Base-by-base conservation (phyloP, 1,139 yeast species). In the Hansenula sp. region DNA sequence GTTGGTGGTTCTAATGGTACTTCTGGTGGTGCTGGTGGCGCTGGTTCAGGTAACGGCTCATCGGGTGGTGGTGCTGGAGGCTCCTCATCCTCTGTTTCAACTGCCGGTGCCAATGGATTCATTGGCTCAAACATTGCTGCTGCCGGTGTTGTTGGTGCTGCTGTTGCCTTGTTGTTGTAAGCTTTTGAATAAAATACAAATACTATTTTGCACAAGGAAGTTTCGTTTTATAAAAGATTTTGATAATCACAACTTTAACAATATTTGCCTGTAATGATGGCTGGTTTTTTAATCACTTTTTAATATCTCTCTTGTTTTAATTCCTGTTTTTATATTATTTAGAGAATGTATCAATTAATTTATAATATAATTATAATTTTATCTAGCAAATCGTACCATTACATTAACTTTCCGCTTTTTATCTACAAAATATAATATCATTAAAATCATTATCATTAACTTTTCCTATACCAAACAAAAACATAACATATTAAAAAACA, bases 121-220 rank as follows among this genome's bases (percentile, higher is more conserved):
- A n/a, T n/a, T n/a, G n/a, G n/a, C n/a, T n/a, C n/a, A n/a, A n/a
- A n/a, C n/a, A n/a, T n/a, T n/a, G 21, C 28, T n/a, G 16, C 46
- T 38, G 53, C 50, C 38, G 48, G 47, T 32, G 55, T 45, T 37
- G 47, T 42, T 42, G 59, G 54, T 42, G 54, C 47, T 38, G 47
- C 41, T 25, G 53, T 45, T 49, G 59, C 57, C 17, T 41, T 53
- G n/a, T 34, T 55, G 42, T 36, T 55, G 29, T 48, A 32, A 41
- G 21, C 15, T 19, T 31, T 15, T 31, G 18, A 17, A 24, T 15
- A 21, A 34, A 4, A 12, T 11, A n/a, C n/a, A n/a, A n/a, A n/a
- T n/a, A n/a, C n/a, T n/a, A n/a, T n/a, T n/a, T n/a, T n/a, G n/a
- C n/a, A n/a, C n/a, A 11, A n/a, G n/a, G 15, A 8, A n/a, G 6